phyloP scores from a whole-genome alignment of 345 rosid species.

The Gossypium herbaceum region DNA sequence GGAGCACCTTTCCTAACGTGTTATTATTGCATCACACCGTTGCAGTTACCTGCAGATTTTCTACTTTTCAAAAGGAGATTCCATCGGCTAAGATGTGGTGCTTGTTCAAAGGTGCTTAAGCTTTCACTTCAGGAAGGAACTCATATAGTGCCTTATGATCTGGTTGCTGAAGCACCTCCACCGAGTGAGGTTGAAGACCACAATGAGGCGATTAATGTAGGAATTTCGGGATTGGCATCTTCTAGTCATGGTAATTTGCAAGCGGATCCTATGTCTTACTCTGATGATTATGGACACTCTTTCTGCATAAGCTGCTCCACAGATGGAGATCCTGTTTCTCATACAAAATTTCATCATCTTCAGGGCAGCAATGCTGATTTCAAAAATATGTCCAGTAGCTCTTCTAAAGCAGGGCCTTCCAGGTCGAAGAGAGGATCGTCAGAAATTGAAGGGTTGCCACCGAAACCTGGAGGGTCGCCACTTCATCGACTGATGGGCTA shows the following conservation, averaged over 20 bases:
- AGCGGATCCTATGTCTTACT: slow-evolving; percentile 30
- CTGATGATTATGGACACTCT: slow-evolving; percentile 34
- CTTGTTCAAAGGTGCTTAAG: slow-evolving; percentile 58
- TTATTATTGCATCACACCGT: slow-evolving; percentile 43
- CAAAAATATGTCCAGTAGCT: slow-evolving; percentile 21
- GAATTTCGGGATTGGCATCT: slow-evolving; percentile 20
- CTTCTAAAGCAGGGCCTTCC: slow-evolving; percentile 26
- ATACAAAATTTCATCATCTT: slow-evolving; percentile 16
- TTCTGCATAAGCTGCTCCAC: slow-evolving; percentile 27
- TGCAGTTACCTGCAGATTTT: slow-evolving; percentile 82
- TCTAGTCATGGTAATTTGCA: slow-evolving; percentile 11
- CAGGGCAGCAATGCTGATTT: slow-evolving; percentile 11
- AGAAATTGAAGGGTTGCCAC: slow-evolving; percentile 37
- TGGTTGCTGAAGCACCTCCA: slow-evolving; percentile 25
- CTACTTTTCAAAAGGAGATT: slow-evolving; percentile 52
- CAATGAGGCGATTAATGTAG: slow-evolving; percentile 13
- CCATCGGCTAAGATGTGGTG: slow-evolving; percentile 73
- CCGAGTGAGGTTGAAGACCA: slow-evolving; percentile 36
- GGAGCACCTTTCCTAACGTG: slow-evolving; percentile 79
- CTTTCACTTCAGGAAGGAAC: slow-evolving; percentile 55
- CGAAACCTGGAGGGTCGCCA: slow-evolving; percentile 44
- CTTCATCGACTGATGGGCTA: slow-evolving; percentile 91
- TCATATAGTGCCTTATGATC: slow-evolving; percentile 51
- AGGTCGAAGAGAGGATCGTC: slow-evolving; percentile 30
- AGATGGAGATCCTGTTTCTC: slow-evolving; percentile 27